Conservation (phyloP, 2,329 filamentous ascomycete species). For the Penicillium sp. region DNA sequence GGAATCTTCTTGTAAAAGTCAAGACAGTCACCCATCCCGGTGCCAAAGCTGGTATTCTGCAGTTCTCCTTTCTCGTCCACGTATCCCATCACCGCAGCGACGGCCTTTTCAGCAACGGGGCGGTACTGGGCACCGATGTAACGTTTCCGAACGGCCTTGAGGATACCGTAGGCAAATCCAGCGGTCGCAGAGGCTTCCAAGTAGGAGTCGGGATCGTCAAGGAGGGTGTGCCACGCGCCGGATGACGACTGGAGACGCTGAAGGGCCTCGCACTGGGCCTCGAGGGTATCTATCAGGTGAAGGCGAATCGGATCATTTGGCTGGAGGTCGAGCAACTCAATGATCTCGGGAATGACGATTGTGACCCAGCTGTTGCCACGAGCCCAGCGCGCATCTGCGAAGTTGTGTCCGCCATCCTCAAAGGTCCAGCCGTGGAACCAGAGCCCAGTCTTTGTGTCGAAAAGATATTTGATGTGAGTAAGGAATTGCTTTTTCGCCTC, state of each 20-base stretch:
- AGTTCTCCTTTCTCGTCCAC: slow-evolving; percentile 62
- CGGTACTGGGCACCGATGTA: slow-evolving; percentile 59
- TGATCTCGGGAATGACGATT: slow-evolving; percentile 72
- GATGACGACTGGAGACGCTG: slow-evolving; percentile 50
- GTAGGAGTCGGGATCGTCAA: slow-evolving; percentile 65
- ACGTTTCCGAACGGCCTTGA: slow-evolving; percentile 62
- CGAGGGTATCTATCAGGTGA: slow-evolving; percentile 47
- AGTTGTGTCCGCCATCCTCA: slow-evolving; percentile 54
- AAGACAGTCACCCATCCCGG: slow-evolving; percentile 63
- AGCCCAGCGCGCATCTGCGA: slow-evolving; percentile 49
- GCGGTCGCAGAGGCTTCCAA: slow-evolving; percentile 69
- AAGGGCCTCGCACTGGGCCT: slow-evolving; percentile 61
- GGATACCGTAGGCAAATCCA: slow-evolving; percentile 69
- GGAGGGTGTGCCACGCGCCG: slow-evolving; percentile 66
- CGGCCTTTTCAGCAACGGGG: slow-evolving; percentile 54
- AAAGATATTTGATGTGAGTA: slow-evolving; percentile 68
- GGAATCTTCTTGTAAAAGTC: slow-evolving; percentile 71
- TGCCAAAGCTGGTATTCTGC: slow-evolving; percentile 67
- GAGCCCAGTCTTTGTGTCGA: slow-evolving; percentile 60
- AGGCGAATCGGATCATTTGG: slow-evolving; percentile 52
- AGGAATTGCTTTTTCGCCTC: slow-evolving; percentile 72
- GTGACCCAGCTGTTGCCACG: slow-evolving; percentile 61
- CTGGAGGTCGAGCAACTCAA: slow-evolving; percentile 60
- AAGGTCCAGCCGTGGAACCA: slow-evolving; percentile 82
- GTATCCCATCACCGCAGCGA: slow-evolving; percentile 58